Conservation (phyloP, 441 rosid genomes). For the Pelargonium citronellum region DNA sequence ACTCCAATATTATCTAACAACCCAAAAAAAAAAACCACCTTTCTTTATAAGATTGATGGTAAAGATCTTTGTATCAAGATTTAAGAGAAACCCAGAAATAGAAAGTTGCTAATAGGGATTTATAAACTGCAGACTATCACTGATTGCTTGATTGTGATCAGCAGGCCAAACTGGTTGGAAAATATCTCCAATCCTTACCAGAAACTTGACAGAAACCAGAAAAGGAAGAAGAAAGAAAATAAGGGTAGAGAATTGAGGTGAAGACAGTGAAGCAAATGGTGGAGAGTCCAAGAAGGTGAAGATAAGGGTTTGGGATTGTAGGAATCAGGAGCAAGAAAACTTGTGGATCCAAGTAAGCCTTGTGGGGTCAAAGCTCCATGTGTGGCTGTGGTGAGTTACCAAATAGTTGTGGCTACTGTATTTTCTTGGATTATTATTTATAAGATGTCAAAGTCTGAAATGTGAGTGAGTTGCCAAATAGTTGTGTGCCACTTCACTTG, state of each 20-base stretch:
- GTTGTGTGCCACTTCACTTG: background rate
- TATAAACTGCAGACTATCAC: background rate
- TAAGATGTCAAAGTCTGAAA: background rate
- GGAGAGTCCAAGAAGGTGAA: slow-evolving; percentile 18
- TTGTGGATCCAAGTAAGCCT: slow-evolving; percentile 32
- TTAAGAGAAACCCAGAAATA: background rate
- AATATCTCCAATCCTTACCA: slow-evolving; percentile 8
- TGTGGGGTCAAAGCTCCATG: slow-evolving; percentile 26
- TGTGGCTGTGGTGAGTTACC: slow-evolving; percentile 25
- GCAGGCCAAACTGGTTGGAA: background rate
- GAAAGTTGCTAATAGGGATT: background rate
- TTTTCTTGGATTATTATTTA: background rate
- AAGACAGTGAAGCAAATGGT: slow-evolving; percentile 22
- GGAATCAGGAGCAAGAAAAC: slow-evolving; percentile 30
- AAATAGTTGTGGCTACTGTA: background rate
- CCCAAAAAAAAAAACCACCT: too few relatives aligned
- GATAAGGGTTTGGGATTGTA: slow-evolving; percentile 39
- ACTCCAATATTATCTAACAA: too few relatives aligned
- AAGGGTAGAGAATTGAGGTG: background rate
- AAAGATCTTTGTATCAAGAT: slow-evolving; percentile 12
- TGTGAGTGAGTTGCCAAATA: background rate
- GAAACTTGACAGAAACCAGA: slow-evolving; percentile 5
- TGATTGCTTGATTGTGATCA: too few relatives aligned
- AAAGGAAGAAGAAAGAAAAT: background rate
- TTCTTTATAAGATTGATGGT: slow-evolving; percentile 8